These are phyloP conservation scores for Saccharum spontaneum DNA, from an alignment of 176 grass and related monocot genomes.

Conservation along the genomic window DNA sequence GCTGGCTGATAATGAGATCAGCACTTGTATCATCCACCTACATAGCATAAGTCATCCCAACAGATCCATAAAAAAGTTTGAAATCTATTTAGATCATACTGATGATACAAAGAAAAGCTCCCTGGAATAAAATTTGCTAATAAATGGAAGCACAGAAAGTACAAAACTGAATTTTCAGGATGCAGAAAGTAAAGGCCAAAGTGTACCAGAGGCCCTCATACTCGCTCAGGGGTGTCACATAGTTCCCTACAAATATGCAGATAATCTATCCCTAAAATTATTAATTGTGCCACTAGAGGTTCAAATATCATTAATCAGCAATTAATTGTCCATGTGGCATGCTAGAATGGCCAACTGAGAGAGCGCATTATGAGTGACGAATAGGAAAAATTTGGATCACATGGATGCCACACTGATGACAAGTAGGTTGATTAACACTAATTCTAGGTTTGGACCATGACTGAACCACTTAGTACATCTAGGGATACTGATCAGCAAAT, in stretches of 20 bases:
- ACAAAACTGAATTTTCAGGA: conserved; percentile 10
- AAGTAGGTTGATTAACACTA: background rate
- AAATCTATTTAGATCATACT: conserved; percentile 19
- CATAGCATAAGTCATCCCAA: conserved; percentile 32
- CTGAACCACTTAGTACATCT: background rate
- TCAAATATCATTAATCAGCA: background rate
- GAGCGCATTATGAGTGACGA: background rate
- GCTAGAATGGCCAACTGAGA: background rate
- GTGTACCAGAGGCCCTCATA: no score
- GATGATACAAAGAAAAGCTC: background rate
- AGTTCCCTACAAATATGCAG: no score
- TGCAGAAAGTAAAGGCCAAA: background rate
- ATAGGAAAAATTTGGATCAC: background rate
- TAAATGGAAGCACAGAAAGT: background rate
- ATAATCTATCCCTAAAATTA: background rate
- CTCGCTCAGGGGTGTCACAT: no score
- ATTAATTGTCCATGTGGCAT: background rate
- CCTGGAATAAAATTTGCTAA: background rate
- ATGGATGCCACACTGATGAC: background rate
- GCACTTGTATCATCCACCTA: conserved; percentile 84
- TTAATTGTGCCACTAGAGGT: background rate
- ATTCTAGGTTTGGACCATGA: background rate
- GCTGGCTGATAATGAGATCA: conserved; percentile 86
- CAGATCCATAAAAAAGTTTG: conserved; percentile 6
- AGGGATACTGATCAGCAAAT: no score